Evolutionary conservation across 1,284 basidiomycete species (phyloP), one percentile per base, ranked within the genome.

Genomic region (Rhodotorula sp.): DNA sequence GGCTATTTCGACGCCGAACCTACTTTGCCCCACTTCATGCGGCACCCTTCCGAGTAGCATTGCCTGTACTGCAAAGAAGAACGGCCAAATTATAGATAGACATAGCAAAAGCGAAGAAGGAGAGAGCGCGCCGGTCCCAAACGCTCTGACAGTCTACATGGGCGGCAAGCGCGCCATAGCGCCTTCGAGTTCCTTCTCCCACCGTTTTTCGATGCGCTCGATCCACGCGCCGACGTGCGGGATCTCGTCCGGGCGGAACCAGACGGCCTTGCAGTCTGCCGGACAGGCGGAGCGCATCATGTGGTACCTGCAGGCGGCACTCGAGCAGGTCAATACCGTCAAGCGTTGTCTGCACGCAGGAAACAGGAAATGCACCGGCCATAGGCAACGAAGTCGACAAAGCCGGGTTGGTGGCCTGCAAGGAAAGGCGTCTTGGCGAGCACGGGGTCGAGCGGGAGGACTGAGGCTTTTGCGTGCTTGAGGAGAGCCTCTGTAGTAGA

Each of bases 241-340:
- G 3, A 44, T n/a, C 17, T 14, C 49, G 13, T 48, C 34, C 9
- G 21, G 46, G 21, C 67, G 53, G n/a, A 57, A 49, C 66, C 67
- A 73, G 23, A 73, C 62, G 4, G 66, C 64, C 21, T 53, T n/a
- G 17, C 64, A 54, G 13, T 69, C 48, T 7, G 49, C 23, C 3
- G 71, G 67, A 16, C 61, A 64, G 19, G 60, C 56, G 9, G 61
- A 27, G n/a, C 60, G 60, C 71, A 73, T 73, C 71, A 73, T 69
- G 50, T 64, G 60, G 49, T 73, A 73, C 34, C 34, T 34, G 34
- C 34, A 34, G 34, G 34, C 34, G 34, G 34, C 34, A 5, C 34
- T 34, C 34, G 34, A 34, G 34, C 34, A 34, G 34, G 34, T 34
- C 34, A 34, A 34, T 34, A 34, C 34, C 5, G 34, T 34, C 5